A percentile compares a stretch with the other conserved stretches of the same genome.
Conservation (phyloP, 2,329 filamentous ascomycete species). For the Cryphonectria japonica region DNA sequence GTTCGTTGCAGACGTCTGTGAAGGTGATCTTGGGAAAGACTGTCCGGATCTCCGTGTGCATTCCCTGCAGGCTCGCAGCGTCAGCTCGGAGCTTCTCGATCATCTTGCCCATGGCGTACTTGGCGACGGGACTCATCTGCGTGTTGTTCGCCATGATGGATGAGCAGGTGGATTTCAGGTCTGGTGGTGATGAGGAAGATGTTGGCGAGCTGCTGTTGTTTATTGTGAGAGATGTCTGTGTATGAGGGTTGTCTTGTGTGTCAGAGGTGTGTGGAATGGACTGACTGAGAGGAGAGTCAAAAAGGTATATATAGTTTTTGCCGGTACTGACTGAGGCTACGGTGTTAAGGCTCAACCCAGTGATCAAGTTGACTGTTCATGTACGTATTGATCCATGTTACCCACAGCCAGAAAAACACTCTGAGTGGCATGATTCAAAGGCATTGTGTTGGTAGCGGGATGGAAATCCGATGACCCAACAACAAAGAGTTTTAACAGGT, state of each 20-base stretch:
- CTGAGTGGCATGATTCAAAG: neutral
- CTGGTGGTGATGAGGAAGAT: neutral
- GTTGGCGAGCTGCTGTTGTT: neutral
- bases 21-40: slow-evolving; percentile 2
- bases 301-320: neutral
- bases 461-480: neutral
- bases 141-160: neutral
- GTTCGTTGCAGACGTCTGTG: neutral
- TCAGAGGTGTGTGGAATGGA: neutral
- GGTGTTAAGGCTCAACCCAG: neutral
- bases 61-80: neutral
- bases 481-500: neutral
- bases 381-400: too few species aligned
- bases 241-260: too few species aligned
- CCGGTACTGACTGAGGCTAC: neutral
- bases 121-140: neutral
- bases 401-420: neutral
- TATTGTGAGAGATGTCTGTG: neutral
- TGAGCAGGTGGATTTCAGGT: too few species aligned
- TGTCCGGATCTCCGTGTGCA: neutral
- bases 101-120: neutral
- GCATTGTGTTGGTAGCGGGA: neutral
- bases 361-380: neutral
- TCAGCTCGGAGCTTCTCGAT: neutral
- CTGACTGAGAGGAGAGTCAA: neutral